A percentile compares a stretch with the other conserved stretches of the same genome.
Conservation (phyloP, 2,329 filamentous ascomycete genomes). For the Pyrenophora seminiperda region DNA sequence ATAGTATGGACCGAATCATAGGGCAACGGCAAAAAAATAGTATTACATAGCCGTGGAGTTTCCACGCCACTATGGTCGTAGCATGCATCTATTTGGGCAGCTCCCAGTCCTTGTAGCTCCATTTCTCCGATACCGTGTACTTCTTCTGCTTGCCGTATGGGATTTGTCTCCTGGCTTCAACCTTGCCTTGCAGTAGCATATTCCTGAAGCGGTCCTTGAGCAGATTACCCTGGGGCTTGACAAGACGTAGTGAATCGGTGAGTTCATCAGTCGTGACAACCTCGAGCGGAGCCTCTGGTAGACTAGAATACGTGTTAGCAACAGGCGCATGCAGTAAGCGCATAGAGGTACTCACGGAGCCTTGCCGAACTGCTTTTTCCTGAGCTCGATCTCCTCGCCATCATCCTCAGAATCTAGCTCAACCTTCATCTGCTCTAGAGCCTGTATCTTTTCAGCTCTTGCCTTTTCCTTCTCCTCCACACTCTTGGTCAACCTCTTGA, state of each 20-base stretch:
- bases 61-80: no score
- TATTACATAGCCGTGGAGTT: background rate
- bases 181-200: conserved; percentile 83
- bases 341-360: conserved; percentile 53
- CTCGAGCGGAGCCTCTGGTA: conserved; percentile 69
- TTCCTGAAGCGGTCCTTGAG: conserved; percentile 90
- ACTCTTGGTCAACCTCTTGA: conserved; percentile 72
- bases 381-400: conserved; percentile 56
- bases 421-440: conserved; percentile 33
- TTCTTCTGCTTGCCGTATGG: conserved; percentile 82
- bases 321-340: no score
- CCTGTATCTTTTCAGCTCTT: conserved; percentile 34
- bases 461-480: conserved; percentile 63
- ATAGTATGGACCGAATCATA: no score
- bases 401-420: conserved; percentile 39
- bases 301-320: conserved; percentile 47
- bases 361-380: conserved; percentile 73
- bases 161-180: conserved; percentile 80
- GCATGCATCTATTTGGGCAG: conserved; percentile 42
- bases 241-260: conserved; percentile 55
- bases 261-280: conserved; percentile 58
- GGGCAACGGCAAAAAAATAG: background rate
- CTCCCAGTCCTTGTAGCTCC: conserved; percentile 94
- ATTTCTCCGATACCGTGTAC: conserved; percentile 88
- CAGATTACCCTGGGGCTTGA: conserved; percentile 93